Evolutionary conservation across 495 filamentous ascomycete species (phyloP), one percentile per base, ranked within the genome.

Genomic region (Aspergillus nanangensis): DNA sequence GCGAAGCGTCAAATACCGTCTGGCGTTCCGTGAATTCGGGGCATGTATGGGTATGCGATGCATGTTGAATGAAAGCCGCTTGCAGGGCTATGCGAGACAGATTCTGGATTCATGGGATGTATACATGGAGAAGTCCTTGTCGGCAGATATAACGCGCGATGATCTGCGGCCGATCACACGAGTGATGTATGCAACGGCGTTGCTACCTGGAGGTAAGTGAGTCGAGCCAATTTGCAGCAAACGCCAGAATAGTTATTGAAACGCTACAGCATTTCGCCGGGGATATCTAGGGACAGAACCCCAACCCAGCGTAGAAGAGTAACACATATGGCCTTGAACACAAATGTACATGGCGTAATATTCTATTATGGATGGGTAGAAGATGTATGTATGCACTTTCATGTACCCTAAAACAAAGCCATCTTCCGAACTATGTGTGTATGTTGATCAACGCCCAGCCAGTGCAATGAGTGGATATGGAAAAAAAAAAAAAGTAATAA

Each of bases 21-120:
- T 83, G 19, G 80, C 81, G 2, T 87, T 85, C 50, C 74, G 82
- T 7, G 82, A 87, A 47, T 84, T 84, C 50, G 80, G 82, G 3
- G 71, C 75, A 4, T 74, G 65, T 23, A 19, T 87, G 35, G 83
- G 83, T 1, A 65, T 83, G 11, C 51, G 67, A 29, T 83, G 80
- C 50, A 75, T 74, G 43, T 50, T 67, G 13, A 53, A 60, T 35
- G 56, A 67, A 20, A 49, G 48, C 9, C 59, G 72, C 39, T 47
- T 77, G 1, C 60, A 62, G 39, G 45, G 24, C 8, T 69, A 71
- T 44, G 65, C 72, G 8, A 65, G 72, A 31, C 60, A 58, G 0
- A 71, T 83, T 29, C 54, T 82, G 4, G 60, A 70, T 8, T 67
- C 67, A 2, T 85, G 82, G 82, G 67, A 77, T 47, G 60, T 62